Percentiles rank a stretch among this genome's conserved stretches.
These are phyloP conservation scores for Plasmodium malariae DNA, from an alignment of 169 alveolate genomes.

Conservation along the genomic window DNA sequence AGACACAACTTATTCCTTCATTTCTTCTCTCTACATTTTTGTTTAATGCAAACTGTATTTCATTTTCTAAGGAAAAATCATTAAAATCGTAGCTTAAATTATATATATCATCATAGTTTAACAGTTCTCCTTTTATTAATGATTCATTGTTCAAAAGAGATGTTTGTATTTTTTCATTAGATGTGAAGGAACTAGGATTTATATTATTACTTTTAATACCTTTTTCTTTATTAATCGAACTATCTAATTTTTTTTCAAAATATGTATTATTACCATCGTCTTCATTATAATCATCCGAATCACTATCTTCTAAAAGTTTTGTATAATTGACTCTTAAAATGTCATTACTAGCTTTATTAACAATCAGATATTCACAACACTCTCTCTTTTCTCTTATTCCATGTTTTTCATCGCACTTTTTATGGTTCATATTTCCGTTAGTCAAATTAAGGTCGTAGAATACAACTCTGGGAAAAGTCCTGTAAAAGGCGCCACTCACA, in stretches of 20 bases:
- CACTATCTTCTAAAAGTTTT: constrained; percentile 19
- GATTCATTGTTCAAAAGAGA: constrained; percentile 19
- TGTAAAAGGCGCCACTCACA: constrained; percentile 87
- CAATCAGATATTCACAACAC: constrained; percentile 52
- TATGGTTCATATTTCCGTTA: not conserved
- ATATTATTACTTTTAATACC: not conserved
- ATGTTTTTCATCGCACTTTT: constrained; percentile 18
- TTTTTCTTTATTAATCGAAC: not conserved
- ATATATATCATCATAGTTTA: constrained; percentile 41
- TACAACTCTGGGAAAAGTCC: constrained; percentile 89
- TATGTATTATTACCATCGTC: not conserved
- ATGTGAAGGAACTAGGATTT: not conserved
- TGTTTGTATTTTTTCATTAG: not conserved
- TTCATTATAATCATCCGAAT: not conserved
- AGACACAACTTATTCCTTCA: too few relatives aligned
- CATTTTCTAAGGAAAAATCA: constrained; percentile 22
- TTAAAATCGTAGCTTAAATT: constrained; percentile 31
- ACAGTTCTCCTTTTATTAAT: constrained; percentile 31
- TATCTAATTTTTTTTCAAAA: not conserved
- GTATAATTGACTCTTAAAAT: constrained; percentile 40
- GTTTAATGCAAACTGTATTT: constrained; percentile 10
- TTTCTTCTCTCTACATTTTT: constrained; percentile 1
- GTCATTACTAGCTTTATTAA: constrained; percentile 66
- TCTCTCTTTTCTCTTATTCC: constrained; percentile 56
- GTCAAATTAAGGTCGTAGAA: constrained; percentile 80